phyloP scores from a whole-genome alignment of 306 rosid genomes.

The Cajanus cajan region DNA sequence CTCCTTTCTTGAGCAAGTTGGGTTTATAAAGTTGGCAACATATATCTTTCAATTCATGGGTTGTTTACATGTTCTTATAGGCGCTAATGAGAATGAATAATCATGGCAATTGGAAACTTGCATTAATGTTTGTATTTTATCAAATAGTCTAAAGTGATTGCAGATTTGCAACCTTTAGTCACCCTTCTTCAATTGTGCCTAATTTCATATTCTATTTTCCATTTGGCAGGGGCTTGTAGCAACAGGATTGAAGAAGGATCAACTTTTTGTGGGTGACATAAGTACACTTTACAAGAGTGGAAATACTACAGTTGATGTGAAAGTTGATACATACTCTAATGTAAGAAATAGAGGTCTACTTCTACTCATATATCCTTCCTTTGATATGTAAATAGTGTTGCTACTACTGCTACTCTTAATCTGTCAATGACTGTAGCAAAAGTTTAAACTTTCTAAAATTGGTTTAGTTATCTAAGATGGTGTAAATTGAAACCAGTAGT shows the following conservation, averaged over 20 bases:
- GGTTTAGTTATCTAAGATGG: neutral
- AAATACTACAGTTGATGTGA: constrained; percentile 72
- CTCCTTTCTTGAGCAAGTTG: neutral
- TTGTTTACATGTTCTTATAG: neutral
- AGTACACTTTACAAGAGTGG: constrained; percentile 79
- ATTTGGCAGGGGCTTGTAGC: constrained; percentile 74
- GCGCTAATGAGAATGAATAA: neutral
- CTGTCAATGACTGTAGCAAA: neutral
- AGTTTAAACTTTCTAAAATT: constrained; percentile 1
- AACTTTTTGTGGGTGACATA: constrained; percentile 77
- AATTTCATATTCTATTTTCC: constrained; percentile 30
- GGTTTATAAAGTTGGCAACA: neutral
- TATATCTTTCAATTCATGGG: neutral
- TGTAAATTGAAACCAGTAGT: constrained; percentile 4
- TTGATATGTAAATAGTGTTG: constrained; percentile 11
- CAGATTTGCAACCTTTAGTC: constrained; percentile 6
- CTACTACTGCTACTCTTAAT: neutral
- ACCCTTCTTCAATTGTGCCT: constrained; percentile 8
- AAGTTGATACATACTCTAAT: constrained; percentile 79
- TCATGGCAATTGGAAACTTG: neutral
- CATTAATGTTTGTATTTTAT: neutral
- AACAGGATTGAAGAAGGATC: constrained; percentile 86
- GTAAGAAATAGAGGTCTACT: constrained; percentile 47
- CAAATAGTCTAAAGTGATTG: neutral
- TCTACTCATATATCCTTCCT: neutral